Base-by-base conservation (phyloP, 2,329 filamentous ascomycete species). In the Corniculantispora saksenae region DNA sequence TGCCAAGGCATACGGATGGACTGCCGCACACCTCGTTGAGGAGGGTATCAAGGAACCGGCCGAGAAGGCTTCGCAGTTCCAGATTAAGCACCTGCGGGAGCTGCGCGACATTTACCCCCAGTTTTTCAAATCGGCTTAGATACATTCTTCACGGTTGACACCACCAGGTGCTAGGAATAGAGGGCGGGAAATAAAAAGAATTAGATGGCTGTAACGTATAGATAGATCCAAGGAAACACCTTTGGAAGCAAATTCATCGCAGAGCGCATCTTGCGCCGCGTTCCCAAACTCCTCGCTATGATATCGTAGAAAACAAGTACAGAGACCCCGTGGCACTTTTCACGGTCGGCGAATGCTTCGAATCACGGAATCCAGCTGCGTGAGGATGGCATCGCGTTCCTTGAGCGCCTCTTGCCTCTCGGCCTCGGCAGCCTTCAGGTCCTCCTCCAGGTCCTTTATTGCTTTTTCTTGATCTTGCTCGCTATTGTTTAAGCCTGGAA, bases 1-100 rank as follows among this genome's bases (percentile, higher is more conserved):
- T 67, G 92, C 93, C 0, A 84, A 91, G 69, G 86, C 87, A 40
- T 84, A 94, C 67, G 95, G 95, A 23, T 99, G 95, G 95, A 92
- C 87, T 15, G 88, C 90, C 0, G 91, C 86, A 7, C 95, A 98
- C 77, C 84, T 97, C 25, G 88, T 98, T 7, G 95, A 98, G 74
- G 88, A 91, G 43, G 86, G 85, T 8, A 82, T 93, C 40, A 80
- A 85, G 19, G 75, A 84, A 12, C 94, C 93, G 2, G 76, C 78
- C 25, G 83, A 81, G 6, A 87, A 85, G 66, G 90, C 90, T 5
- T 90, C 89, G 45, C 86, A 91, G 71, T 87, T 91, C 75, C 89
- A 94, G 74, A 91, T 99, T 69, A 83, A 85, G 53, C 85, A 88
- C 72, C 79, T 99, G 32, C 83, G 91, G 68, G 91, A 98, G 73